Base-by-base conservation (phyloP, 192 early-diverging fungal genomes). In the Gorgonomyces haynaldii region DNA sequence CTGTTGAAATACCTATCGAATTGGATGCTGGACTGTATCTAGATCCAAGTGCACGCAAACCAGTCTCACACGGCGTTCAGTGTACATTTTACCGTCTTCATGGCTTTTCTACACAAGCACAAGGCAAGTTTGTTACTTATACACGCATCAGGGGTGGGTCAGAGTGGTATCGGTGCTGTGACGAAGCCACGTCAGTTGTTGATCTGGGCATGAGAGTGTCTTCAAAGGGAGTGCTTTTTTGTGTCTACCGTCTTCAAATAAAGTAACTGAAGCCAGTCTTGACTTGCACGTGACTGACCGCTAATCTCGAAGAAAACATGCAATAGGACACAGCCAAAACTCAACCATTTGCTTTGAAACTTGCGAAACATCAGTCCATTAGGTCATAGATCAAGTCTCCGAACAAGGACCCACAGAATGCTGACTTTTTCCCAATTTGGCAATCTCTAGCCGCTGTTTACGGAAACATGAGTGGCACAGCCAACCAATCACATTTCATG, bases 31-130 rank as follows among this genome's bases (percentile, higher is more conserved):
- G 58, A 2, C 60, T 61, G 21, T 24, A 24, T 15, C 15, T 54
- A 6, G 24, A 21, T 9, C 52, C 51, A 36, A 20, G 31, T 15
- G 54, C 57, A 1, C 23, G 34, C 19, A 34, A 44, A 12, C 25
- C 52, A 2, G 17, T 37, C 42, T 44, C 45, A 20, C 32, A 37
- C 16, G 26, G 19, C 26, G 38, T 3, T 13, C 16, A 5, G 13
- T 4, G 8, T 28, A 66, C 69, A 9, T 63, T 64, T 19, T 71
- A 64, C 40, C 39, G 52, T 13, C 50, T 71, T 16, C 64, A 71
- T 45, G 63, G 61, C 9, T 66, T 71, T 48, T 58, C 64, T 19
- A 71, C 69, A 12, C 64, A 71, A 43, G 56, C 57, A 17, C 53
- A 66, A 32, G 63, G 60, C 12, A 45, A 63, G 23, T 71, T 57